Evolutionary conservation across 805 yeast species (phyloP), one percentile per base, ranked within the genome.

Genomic region (Hanseniaspora taiwanica): DNA sequence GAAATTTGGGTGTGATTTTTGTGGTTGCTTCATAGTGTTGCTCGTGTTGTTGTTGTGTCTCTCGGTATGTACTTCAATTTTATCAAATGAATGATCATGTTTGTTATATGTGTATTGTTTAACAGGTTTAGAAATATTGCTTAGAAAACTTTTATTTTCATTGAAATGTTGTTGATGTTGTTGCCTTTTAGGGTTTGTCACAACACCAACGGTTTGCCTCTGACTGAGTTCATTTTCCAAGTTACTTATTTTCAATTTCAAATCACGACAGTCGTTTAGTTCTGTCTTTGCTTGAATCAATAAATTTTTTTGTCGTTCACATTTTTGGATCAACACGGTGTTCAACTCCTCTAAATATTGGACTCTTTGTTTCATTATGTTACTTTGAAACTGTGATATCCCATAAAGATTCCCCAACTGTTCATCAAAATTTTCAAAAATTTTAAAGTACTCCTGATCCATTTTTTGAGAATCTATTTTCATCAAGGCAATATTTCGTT

Each of bases 331-430:
- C 19, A 55, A 29, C 34, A 51, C 51, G 9, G 47, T 38, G 24
- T 55, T 46, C 25, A 48, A 43, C 9, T 40, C 45, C 35, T 50
- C 55, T 34, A 52, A 54, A 41, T 53, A 53, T 34, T 46, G 47
- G 17, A 52, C 48, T 35, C 55, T 52, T 16, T 50, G 48, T 6
- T 46, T 34, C 33, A 55, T 38, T 1, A 53, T 53, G 9, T 44
- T 47, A n/a, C 45, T 44, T 44, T 56, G 61, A 42, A 56, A 56
- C 32, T 53, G 53, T 2, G 59, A 47, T 2, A 53, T 54, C 17
- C 48, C 53, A 39, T 52, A 53, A 3, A 57, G 31, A 9, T 45
- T 48, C 25, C 56, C 60, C 32, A 56, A 23, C 3, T 47, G 37
- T 1, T 47, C 42, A 1, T 57, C 48, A 16, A 56, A 39, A 7